These are phyloP conservation scores for Closterium sp. DNA, from an alignment of 139 green algal species.

Conservation along the genomic window DNA sequence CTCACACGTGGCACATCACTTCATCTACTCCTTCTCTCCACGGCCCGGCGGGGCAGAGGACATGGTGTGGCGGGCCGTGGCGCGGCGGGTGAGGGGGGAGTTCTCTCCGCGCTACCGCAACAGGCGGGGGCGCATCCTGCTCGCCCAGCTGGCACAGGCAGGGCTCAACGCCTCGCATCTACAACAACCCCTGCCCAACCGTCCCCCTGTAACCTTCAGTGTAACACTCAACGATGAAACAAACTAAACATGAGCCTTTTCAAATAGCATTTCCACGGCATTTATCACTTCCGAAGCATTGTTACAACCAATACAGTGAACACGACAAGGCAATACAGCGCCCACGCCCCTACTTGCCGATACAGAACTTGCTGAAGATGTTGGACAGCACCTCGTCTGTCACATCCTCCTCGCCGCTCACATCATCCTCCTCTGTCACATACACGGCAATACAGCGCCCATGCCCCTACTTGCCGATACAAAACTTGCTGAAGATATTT, in stretches of 20 bases:
- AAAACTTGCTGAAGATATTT: slow-evolving; percentile 81
- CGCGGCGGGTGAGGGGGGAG: background rate
- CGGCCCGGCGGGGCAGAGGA: background rate
- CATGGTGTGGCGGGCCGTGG: slow-evolving; percentile 26
- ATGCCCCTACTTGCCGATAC: slow-evolving; percentile 74
- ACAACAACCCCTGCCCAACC: background rate
- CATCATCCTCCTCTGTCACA: too few species aligned
- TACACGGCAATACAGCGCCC: too few species aligned
- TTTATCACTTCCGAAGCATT: too few species aligned
- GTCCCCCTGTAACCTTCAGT: background rate
- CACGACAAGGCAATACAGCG: too few species aligned
- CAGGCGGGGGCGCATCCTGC: background rate
- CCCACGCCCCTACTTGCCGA: too few species aligned
- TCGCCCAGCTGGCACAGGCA: background rate
- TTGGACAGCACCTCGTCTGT: too few species aligned
- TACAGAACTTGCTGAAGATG: too few species aligned
- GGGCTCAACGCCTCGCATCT: background rate
- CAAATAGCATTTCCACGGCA: background rate
- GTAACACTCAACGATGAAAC: background rate
- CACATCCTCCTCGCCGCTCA: too few species aligned
- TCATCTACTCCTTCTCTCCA: slow-evolving; percentile 1
- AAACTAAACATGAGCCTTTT: background rate
- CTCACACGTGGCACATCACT: slow-evolving; percentile 1
- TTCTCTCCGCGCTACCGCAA: background rate
- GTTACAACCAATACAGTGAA: background rate